Evolutionary conservation across 2,329 filamentous ascomycete genomes (phyloP).

Genomic region (Chrysoporthe puriensis): DNA sequence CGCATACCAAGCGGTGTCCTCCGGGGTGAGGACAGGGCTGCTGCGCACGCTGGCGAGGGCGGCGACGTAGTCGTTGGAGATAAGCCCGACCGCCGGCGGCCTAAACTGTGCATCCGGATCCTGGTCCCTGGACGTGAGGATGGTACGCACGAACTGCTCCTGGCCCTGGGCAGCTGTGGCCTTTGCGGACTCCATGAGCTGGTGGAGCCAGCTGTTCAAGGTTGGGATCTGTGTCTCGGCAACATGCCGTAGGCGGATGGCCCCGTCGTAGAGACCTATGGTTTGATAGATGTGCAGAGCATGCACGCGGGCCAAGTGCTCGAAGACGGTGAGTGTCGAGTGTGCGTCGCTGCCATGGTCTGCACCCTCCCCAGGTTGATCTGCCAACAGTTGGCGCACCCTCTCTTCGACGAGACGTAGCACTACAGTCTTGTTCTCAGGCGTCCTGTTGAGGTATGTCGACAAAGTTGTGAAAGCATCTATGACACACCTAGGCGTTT

Average conservation of each 20-base stretch:
- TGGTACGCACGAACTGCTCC: conserved; percentile 4
- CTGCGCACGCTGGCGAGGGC: not conserved
- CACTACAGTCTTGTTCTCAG: conserved; percentile 27
- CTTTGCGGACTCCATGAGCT: conserved; percentile 17
- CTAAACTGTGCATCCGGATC: not conserved
- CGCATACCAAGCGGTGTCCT: conserved; percentile 31
- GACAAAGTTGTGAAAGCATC: conserved; percentile 37
- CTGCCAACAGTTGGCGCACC: conserved; percentile 21
- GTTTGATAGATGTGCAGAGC: conserved; percentile 54
- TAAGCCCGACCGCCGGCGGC: not conserved
- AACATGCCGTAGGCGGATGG: conserved; percentile 46
- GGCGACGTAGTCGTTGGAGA: not conserved
- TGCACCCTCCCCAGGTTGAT: conserved; percentile 4
- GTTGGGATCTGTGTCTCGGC: conserved; percentile 37
- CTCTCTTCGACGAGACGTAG: conserved; percentile 26
- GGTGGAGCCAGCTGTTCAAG: conserved; percentile 16
- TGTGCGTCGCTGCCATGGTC: not conserved
- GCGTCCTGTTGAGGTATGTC: conserved; percentile 31
- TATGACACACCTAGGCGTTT: conserved; percentile 36
- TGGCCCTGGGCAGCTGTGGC: conserved; percentile 4
- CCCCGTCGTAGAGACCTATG: conserved; percentile 55
- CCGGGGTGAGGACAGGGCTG: conserved; percentile 5
- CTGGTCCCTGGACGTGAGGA: not conserved
- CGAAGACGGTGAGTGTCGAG: conserved; percentile 25
- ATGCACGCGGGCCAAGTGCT: conserved; percentile 48